These are phyloP conservation scores for Leccinum longicurvipes DNA, from an alignment of 768 basidiomycete species.

Conservation along the genomic window DNA sequence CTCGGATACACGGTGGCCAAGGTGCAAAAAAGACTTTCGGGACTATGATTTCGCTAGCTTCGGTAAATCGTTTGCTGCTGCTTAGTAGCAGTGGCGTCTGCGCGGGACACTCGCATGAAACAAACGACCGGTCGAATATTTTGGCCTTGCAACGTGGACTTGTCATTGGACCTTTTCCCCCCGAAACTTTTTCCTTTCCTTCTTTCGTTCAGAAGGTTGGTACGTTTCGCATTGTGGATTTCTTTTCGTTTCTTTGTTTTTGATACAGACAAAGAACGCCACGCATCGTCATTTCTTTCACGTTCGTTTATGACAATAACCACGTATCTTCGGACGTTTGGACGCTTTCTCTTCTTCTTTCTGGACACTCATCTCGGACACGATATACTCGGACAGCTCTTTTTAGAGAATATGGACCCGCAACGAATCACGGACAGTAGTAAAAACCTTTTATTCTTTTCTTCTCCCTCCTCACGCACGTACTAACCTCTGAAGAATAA, in stretches of 20 bases:
- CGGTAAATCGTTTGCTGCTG: background rate
- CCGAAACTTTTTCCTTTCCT: background rate
- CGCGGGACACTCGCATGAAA: background rate
- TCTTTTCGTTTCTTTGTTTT: background rate
- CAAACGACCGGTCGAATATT: background rate
- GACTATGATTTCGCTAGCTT: slow-evolving; percentile 19
- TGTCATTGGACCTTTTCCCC: slow-evolving; percentile 5
- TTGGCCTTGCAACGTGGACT: slow-evolving; percentile 9
- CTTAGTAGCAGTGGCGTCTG: background rate
- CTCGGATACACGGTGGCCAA: slow-evolving; percentile 35
- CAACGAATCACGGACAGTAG: slow-evolving; percentile 15
- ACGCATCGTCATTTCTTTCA: slow-evolving; percentile 12
- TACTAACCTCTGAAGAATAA: background rate
- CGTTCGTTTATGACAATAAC: slow-evolving; percentile 22
- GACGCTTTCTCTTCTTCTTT: background rate
- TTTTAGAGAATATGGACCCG: slow-evolving; percentile 25
- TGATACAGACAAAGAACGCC: slow-evolving; percentile 7
- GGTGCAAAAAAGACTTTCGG: slow-evolving; percentile 31
- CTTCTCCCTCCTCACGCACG: background rate
- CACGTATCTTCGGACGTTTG: slow-evolving; percentile 22
- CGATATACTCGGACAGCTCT: slow-evolving; percentile 15
- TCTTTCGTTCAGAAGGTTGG: slow-evolving; percentile 2
- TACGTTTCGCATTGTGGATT: slow-evolving; percentile 6
- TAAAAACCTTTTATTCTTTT: background rate
- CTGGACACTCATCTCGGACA: slow-evolving; percentile 19